Evolutionary conservation across 768 basidiomycete species (phyloP).

Genomic region (Hemileccinum impolitum): DNA sequence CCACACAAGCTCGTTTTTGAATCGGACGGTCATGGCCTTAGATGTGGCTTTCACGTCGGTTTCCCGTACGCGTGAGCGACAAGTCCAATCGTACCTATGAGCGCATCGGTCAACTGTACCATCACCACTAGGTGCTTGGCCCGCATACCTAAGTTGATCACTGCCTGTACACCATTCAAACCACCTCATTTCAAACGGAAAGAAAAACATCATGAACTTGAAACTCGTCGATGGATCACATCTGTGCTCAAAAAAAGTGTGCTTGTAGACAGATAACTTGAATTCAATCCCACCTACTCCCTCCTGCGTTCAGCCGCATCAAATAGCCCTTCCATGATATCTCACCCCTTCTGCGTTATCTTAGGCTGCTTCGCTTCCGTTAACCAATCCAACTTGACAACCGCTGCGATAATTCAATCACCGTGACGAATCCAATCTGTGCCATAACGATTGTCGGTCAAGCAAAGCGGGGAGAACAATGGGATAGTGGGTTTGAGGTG

Average conservation of each 20-base stretch:
- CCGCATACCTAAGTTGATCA: conserved; percentile 80
- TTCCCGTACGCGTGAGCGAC: conserved; percentile 99
- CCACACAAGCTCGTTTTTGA: conserved; percentile 98
- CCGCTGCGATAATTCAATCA: no score
- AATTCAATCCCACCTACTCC: no score
- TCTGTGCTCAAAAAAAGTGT: no score
- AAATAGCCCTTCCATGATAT: no score
- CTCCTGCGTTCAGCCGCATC: no score
- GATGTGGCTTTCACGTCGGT: conserved; percentile 99
- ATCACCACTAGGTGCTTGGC: background rate
- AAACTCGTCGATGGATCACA: no score
- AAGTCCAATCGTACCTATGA: conserved; percentile 91
- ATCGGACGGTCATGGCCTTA: conserved; percentile 95
- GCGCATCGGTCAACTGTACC: conserved; percentile 2
- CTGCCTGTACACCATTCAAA: conserved; percentile 55
- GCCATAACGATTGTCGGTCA: conserved; percentile 80
- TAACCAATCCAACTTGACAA: no score
- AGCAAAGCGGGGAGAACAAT: conserved; percentile 86
- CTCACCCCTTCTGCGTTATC: no score
- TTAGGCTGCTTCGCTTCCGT: no score
- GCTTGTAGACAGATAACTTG: no score
- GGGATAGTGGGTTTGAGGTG: conserved; percentile 80
- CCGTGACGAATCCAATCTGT: no score
- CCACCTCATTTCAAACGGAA: background rate
- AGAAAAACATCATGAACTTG: no score